Evolutionary conservation across 805 yeast genomes (phyloP).

Genomic region (Diddensiella santjacobensis): DNA sequence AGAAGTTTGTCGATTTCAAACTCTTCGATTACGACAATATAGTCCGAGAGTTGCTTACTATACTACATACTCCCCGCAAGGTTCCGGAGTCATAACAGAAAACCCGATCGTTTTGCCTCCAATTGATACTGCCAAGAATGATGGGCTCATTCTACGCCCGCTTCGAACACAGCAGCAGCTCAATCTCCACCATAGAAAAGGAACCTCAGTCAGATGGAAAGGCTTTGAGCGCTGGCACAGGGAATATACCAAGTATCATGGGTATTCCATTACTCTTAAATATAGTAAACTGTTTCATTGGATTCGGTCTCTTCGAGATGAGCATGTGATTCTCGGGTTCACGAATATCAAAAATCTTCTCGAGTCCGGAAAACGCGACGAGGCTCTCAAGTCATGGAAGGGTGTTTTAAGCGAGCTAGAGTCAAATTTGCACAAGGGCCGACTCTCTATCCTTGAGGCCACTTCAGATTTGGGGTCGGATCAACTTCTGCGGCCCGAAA

Average conservation of each 20-base stretch:
- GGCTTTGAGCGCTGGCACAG: slow-evolving; percentile 4
- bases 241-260: background rate
- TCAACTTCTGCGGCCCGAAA: background rate
- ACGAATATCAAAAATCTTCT: background rate
- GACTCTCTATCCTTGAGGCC: background rate
- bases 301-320: background rate
- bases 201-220: slow-evolving; percentile 1
- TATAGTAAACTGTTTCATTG: background rate
- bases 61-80: too few relatives aligned
- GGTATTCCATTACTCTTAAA: background rate
- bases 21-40: too few relatives aligned
- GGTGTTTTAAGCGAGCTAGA: background rate
- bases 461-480: background rate
- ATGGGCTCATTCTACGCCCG: too few relatives aligned
- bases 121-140: too few relatives aligned
- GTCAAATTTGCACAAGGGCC: background rate
- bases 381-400: background rate
- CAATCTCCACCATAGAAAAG: too few relatives aligned
- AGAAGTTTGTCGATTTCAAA: too few relatives aligned
- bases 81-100: too few relatives aligned
- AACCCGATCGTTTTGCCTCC: too few relatives aligned
- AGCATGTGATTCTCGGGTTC: background rate
- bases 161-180: too few relatives aligned
- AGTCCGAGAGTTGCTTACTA: too few relatives aligned
- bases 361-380: background rate